Evolutionary conservation across 176 grass and related monocot genomes (phyloP), one percentile per base, ranked within the genome.

Genomic region (Oryza longistaminata): DNA sequence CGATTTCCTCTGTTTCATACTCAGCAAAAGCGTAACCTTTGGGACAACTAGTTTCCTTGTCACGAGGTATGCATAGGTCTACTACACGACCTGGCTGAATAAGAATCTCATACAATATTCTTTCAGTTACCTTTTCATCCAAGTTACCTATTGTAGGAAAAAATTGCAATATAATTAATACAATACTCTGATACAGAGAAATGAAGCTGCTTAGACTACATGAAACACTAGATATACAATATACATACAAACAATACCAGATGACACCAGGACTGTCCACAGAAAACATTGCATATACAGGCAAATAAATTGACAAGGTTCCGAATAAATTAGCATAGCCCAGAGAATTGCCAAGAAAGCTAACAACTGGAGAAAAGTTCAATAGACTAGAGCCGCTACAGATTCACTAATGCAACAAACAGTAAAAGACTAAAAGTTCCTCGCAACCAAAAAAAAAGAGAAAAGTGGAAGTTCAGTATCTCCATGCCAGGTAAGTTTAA

Each of bases 11-110:
- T 1, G 90, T 79, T 86, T 96, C 93, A 82, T 94, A 96, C 86
- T 96, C 78, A n/a, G 88, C 96, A 89, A 99, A 99, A 86, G 93
- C 91, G n/a, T 84, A 98, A 37, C 93, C 93, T 82, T 89, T 98
- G 61, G 60, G 83, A 27, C 74, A 79, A 66, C 88, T 92, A 79
- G 83, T 95, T 87, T 98, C 96, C 70, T 93, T 93, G 67, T 98
- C 91, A 74, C 66, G 85, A 44, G 93, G 91, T 76, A 98, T 86
- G 80, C 94, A 48, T n/a, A 96, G 78, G 79, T 94, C 91, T 79
- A 96, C 83, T 84, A 94, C 34, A 84, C 50, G 80, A 64, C 93
- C 96, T 80, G 83, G 86, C 90, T 99, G 96, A 58, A 99, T 87
- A 80, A 93, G 87, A 84, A 99, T 94, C 83, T 98, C 96, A 88